Evolutionary conservation across 1,284 basidiomycete species (phyloP).

Genomic region (Psilocybe mexicana): DNA sequence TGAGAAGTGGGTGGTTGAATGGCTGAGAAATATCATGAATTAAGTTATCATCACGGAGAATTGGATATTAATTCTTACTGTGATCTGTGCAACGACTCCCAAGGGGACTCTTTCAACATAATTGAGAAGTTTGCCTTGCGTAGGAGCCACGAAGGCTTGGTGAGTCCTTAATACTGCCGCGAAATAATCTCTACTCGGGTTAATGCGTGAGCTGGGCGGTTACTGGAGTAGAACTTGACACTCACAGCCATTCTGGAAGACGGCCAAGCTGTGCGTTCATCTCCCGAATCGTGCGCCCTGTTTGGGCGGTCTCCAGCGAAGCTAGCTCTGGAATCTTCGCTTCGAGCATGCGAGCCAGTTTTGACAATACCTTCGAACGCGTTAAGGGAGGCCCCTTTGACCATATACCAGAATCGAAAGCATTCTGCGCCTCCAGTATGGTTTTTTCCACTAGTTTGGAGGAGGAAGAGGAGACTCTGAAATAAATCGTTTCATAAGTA

Average conservation of each 20-base stretch:
- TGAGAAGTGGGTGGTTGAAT: slow-evolving; percentile 82
- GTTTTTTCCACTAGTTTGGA: slow-evolving; percentile 50
- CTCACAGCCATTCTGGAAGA: slow-evolving; percentile 81
- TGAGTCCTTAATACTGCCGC: slow-evolving; percentile 71
- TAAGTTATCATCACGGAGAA: background rate
- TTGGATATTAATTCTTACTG: slow-evolving; percentile 40
- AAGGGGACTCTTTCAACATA: slow-evolving; percentile 77
- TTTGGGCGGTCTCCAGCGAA: slow-evolving; percentile 70
- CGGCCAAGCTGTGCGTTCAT: slow-evolving; percentile 75
- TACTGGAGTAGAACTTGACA: slow-evolving; percentile 11
- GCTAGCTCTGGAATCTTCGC: slow-evolving; percentile 59
- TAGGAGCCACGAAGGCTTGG: slow-evolving; percentile 71
- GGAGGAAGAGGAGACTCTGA: slow-evolving; percentile 37
- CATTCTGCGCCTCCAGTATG: slow-evolving; percentile 54
- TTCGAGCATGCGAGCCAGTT: slow-evolving; percentile 63
- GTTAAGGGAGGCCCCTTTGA: slow-evolving; percentile 55
- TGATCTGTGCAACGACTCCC: slow-evolving; percentile 84
- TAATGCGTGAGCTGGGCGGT: background rate
- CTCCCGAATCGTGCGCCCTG: slow-evolving; percentile 74
- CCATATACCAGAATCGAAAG: slow-evolving; percentile 70
- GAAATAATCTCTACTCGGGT: slow-evolving; percentile 63
- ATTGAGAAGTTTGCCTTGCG: slow-evolving; percentile 75
- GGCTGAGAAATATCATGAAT: slow-evolving; percentile 47
- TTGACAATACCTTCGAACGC: slow-evolving; percentile 66
- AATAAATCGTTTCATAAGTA: background rate